These are phyloP conservation scores for Triticum urartu DNA, from an alignment of 176 grass and related monocot genomes.

Conservation along the genomic window DNA sequence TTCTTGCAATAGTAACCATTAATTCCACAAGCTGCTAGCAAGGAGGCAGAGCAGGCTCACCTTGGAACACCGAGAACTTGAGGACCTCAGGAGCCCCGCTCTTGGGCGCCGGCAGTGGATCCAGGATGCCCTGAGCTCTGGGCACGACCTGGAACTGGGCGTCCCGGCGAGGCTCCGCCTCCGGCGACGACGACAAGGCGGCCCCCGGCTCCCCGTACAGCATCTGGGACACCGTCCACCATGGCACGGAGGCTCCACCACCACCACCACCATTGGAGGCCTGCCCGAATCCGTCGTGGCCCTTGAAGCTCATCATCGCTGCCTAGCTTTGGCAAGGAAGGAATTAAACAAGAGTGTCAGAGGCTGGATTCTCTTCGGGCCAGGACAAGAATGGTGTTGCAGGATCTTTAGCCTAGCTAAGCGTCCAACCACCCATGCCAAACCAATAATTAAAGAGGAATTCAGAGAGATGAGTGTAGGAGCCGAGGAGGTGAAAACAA, in stretches of 20 bases:
- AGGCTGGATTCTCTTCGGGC: neutral
- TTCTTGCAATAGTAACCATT: neutral
- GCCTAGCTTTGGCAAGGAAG: neutral
- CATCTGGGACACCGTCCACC: slow-evolving; percentile 70
- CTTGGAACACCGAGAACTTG: slow-evolving; percentile 70
- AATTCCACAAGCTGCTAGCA: neutral
- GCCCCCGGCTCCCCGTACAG: slow-evolving; percentile 56
- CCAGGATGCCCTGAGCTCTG: slow-evolving; percentile 34
- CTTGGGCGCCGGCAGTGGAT: slow-evolving; percentile 28
- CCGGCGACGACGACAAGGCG: slow-evolving; percentile 12
- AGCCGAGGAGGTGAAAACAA: neutral
- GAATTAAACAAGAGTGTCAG: neutral
- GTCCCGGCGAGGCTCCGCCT: slow-evolving; percentile 34
- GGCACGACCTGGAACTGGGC: slow-evolving; percentile 55
- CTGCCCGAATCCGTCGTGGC: slow-evolving; percentile 39
- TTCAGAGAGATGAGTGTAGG: neutral
- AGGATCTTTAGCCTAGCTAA: slow-evolving; percentile 14
- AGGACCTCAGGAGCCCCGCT: slow-evolving; percentile 39
- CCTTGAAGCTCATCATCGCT: slow-evolving; percentile 59
- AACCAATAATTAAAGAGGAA: slow-evolving; percentile 3
- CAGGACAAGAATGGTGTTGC: neutral
- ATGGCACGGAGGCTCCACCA: slow-evolving; percentile 44
- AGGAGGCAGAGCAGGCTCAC: slow-evolving; percentile 28
- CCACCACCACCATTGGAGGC: slow-evolving; percentile 21
- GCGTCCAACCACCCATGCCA: slow-evolving; percentile 3